These are phyloP conservation scores for Colletotrichum lini DNA, from an alignment of 2,329 filamentous ascomycete genomes.

Conservation along the genomic window DNA sequence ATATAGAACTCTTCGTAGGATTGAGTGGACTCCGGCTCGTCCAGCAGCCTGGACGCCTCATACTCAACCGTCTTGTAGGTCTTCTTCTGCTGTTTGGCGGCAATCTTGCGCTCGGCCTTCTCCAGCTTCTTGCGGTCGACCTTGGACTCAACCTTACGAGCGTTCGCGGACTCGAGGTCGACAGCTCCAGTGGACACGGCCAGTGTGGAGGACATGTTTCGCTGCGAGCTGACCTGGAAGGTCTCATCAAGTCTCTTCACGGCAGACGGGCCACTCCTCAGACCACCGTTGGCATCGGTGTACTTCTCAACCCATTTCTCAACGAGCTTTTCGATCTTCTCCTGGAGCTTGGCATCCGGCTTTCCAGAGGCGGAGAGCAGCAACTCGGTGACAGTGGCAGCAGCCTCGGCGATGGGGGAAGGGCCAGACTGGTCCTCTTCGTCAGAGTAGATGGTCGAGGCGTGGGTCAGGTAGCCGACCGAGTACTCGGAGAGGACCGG, in stretches of 20 bases:
- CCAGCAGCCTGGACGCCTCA: constrained; percentile 90
- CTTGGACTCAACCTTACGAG: constrained; percentile 94
- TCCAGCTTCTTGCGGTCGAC: constrained; percentile 99
- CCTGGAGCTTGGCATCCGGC: constrained; percentile 78
- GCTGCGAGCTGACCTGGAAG: constrained; percentile 92
- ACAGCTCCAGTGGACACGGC: constrained; percentile 87
- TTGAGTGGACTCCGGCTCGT: constrained; percentile 85
- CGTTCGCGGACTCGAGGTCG: constrained; percentile 93
- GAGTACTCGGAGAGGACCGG: constrained; percentile 92
- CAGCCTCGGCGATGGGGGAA: constrained; percentile 88
- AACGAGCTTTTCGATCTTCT: constrained; percentile 85
- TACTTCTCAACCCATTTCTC: constrained; percentile 91
- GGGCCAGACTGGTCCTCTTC: constrained; percentile 76
- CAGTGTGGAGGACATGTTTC: constrained; percentile 96
- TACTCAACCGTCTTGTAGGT: constrained; percentile 98
- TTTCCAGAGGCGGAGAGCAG: constrained; percentile 94
- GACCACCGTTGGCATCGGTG: constrained; percentile 79
- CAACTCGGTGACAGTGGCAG: constrained; percentile 86
- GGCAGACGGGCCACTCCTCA: constrained; percentile 80
- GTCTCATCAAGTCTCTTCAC: constrained; percentile 93
- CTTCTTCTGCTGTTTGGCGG: constrained; percentile 98
- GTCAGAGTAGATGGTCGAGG: constrained; percentile 87
- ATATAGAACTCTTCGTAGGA: constrained; percentile 99
- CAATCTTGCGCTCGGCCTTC: constrained; percentile 97
- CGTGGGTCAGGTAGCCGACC: constrained; percentile 93